Evolutionary conservation across 23 red algal species (phyloP).

Genomic region (Pyropia haitanensis): DNA sequence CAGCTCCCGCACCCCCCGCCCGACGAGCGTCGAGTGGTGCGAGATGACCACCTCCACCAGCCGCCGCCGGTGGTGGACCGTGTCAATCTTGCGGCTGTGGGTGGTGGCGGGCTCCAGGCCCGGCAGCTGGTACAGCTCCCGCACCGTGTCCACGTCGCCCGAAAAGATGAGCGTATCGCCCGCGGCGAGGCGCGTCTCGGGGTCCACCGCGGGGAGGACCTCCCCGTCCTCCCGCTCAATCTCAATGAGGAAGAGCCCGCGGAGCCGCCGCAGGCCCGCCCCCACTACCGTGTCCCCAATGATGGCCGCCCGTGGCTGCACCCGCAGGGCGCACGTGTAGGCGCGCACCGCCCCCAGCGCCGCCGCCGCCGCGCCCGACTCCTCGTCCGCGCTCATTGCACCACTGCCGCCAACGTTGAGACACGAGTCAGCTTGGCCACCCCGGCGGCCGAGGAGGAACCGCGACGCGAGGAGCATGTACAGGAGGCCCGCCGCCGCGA

Average conservation of each 20-base stretch:
- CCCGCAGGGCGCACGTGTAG: constrained; percentile 73
- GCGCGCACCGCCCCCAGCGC: constrained; percentile 39
- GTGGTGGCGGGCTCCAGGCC: constrained; percentile 78
- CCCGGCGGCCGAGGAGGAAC: constrained; percentile 21
- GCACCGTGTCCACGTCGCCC: constrained; percentile 78
- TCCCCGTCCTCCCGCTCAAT: constrained; percentile 64
- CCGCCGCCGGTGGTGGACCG: constrained; percentile 35
- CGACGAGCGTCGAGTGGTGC: constrained; percentile 23
- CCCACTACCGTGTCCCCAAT: constrained; percentile 75
- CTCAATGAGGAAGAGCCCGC: constrained; percentile 82
- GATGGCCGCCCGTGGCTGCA: constrained; percentile 59
- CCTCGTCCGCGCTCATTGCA: constrained; percentile 43
- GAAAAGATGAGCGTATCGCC: constrained; percentile 80
- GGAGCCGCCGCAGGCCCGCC: constrained; percentile 71
- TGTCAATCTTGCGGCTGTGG: constrained; percentile 66
- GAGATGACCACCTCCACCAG: constrained; percentile 55
- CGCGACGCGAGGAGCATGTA: constrained; percentile 47
- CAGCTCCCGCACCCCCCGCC: constrained; percentile 31
- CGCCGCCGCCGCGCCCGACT: not conserved
- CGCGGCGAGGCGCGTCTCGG: constrained; percentile 70
- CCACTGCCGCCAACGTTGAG: constrained; percentile 35
- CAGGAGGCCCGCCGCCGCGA: constrained; percentile 45
- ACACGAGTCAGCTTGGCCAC: not conserved
- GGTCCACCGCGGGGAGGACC: constrained; percentile 62
- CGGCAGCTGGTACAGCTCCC: constrained; percentile 76